Base-by-base conservation (phyloP, 805 yeast species). In the Lachancea meyersii region DNA sequence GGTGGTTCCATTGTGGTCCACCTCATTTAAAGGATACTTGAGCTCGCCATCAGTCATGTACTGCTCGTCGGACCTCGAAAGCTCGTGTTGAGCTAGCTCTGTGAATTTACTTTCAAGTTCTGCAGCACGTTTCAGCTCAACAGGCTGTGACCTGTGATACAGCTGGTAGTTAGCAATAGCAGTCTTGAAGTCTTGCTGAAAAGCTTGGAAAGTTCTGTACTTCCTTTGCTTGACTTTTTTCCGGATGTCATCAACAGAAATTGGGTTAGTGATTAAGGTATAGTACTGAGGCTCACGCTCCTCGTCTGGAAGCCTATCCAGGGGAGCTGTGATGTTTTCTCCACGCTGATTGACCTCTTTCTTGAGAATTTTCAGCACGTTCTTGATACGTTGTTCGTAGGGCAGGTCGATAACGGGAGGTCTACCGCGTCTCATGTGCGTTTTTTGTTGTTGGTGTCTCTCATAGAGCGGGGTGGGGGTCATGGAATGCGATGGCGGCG, bases 361-460 rank as follows among this genome's bases (percentile, higher is more conserved):
- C 56, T 88, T 85, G 57, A 93, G 70, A 38, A 77, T 80, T 60
- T 94, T 79, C 70, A 93, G 67, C 30, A 93, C 80, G 51, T 86
- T 80, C 62, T 91, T 89, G 64, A 91, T 88, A 49, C 97, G 73
- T 57, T 87, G 87, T 64, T 93, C 97, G 62, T 83, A 89, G 5
- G 66, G 66, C 11, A 60, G 40, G 47, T 61, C 66, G 23, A 61
- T 60, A 3, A 60, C 59, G 8, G 65, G 65, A 13, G 65, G 65
- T 44, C 65, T 57, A 44, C 65, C 65, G 43, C 66, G 59, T 41
- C 58, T 58, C 43, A 58, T 48, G 40, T 59, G 60, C 7, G 54
- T 55, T 33, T 52, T 58, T 37, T 53, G 57, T 43, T 56, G 54
- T 32, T 47, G 44, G 27, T 48, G 53, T 30, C 48, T 55, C 9